Evolutionary conservation across 305 asterid genomes (phyloP), one percentile per base, ranked within the genome.

Genomic region (Rubia peregrina): DNA sequence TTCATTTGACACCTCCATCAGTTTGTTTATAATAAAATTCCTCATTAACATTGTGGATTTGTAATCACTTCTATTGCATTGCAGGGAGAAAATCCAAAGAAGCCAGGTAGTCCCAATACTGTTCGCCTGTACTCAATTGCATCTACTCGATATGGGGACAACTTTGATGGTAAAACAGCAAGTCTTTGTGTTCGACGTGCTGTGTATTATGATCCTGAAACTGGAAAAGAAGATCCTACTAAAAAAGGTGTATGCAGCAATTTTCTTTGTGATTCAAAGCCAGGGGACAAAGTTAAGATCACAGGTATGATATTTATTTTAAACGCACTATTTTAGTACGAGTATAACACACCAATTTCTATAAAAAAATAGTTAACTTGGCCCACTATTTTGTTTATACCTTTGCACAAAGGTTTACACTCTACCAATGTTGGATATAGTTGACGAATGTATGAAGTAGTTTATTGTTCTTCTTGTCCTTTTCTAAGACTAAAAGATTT

Each of bases 111-210:
- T 43, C 96, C 97, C 30, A 85, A 93, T 71, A 93, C 83, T 80
- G 97, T 93, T 74, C 88, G 97, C 67, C 81, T 91, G 66, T 93
- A 89, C 69, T 91, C 98, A 65, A 93, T 93, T 83, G 97, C 98
- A 73, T 93, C 98, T 36, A 85, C 97, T 49, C 81, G 98, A 79
- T 92, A 93, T 72, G 97, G 98, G 7, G 97, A 93, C 86, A 79
- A 57, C 73, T 91, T 93, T 71, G 97, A 93, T 77, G 97, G 96
- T 21, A 93, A 86, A 81, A 91, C 97, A 19, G 92, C 96, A 6
- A 93, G 96, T 83, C 83, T 93, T 13, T 93, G 97, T 78, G 98
- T 93, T 72, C 82, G 98, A 43, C 96, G 98, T 21, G 97, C 97
- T 76, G 95, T 93, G 69, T 89, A 87, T 81, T 91, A 88, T 73